Evolutionary conservation across 83 land plant genomes (phyloP).

Genomic region (Larix sibirica): DNA sequence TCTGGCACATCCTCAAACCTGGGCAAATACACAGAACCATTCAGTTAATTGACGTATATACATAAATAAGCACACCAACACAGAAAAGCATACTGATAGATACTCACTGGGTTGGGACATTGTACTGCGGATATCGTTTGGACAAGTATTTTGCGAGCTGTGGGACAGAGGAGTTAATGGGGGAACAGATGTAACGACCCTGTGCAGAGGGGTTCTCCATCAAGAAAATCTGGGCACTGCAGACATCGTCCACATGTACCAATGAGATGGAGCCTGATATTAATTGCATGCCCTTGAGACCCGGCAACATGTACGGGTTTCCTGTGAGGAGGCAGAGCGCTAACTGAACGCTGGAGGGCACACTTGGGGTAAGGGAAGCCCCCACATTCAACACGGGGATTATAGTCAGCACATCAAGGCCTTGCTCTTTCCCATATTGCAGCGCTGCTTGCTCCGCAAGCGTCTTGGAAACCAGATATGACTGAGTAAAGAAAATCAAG

Average conservation of each 20-base stretch:
- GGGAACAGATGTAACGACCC: slow-evolving; percentile 43
- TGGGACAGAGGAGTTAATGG: slow-evolving; percentile 14
- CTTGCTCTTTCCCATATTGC: slow-evolving; percentile 36
- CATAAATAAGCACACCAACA: too few relatives aligned
- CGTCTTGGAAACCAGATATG: slow-evolving; percentile 47
- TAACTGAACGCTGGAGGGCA: slow-evolving; percentile 41
- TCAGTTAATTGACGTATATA: too few relatives aligned
- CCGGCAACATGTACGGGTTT: too few relatives aligned
- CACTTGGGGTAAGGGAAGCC: slow-evolving; percentile 40
- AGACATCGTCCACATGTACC: slow-evolving; percentile 54
- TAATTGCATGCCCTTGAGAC: slow-evolving; percentile 1
- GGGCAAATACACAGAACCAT: too few relatives aligned
- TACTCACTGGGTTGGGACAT: too few relatives aligned
- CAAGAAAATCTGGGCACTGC: slow-evolving; percentile 54
- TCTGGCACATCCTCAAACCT: too few relatives aligned
- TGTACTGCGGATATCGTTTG: too few relatives aligned
- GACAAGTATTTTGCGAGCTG: slow-evolving; percentile 10
- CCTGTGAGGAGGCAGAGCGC: too few relatives aligned
- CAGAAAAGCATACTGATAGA: too few relatives aligned
- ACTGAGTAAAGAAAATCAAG: slow-evolving; percentile 14
- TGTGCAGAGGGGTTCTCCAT: slow-evolving; percentile 41
- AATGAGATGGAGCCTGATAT: slow-evolving; percentile 42
- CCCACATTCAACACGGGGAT: slow-evolving; percentile 47
- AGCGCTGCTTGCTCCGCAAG: slow-evolving; percentile 52
- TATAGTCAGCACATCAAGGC: slow-evolving; percentile 45